phyloP scores from a whole-genome alignment of 257 asterid species.

The Cordia subcordata region DNA sequence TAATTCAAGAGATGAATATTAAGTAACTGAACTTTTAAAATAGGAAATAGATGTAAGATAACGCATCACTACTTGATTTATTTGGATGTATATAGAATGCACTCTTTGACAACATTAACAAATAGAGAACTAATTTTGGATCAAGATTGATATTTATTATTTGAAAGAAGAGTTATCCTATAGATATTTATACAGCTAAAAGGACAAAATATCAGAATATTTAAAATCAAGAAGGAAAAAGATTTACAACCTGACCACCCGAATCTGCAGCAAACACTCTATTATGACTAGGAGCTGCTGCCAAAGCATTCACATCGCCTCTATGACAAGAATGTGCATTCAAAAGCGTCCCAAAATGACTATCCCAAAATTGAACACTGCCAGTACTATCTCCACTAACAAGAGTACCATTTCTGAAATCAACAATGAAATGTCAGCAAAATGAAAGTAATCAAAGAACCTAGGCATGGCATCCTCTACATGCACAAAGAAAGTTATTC shows the following conservation, averaged over 20 bases:
- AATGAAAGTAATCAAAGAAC: neutral
- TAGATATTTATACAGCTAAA: too few species aligned
- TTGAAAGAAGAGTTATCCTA: too few species aligned
- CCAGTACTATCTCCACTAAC: constrained; percentile 91
- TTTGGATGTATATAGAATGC: too few species aligned
- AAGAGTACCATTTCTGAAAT: constrained; percentile 49
- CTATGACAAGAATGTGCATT: constrained; percentile 83
- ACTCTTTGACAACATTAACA: too few species aligned
- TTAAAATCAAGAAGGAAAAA: neutral
- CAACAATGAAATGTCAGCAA: neutral
- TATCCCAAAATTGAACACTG: constrained; percentile 87
- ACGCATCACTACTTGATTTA: too few species aligned
- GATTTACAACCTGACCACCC: constrained; percentile 81
- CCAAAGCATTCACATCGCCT: constrained; percentile 89
- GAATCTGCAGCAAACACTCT: constrained; percentile 94
- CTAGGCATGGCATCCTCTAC: neutral
- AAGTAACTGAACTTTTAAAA: too few species aligned
- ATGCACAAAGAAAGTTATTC: neutral
- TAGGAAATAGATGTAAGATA: too few species aligned
- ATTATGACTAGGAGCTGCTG: constrained; percentile 77
- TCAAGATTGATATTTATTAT: too few species aligned
- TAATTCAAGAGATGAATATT: too few species aligned
- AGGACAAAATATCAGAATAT: too few species aligned
- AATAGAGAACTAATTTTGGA: too few species aligned
- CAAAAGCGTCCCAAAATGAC: constrained; percentile 77